Percentiles rank a stretch among this genome's conserved stretches.
These are phyloP conservation scores for Vigna mungo DNA, from an alignment of 306 rosid genomes.

Conservation along the genomic window DNA sequence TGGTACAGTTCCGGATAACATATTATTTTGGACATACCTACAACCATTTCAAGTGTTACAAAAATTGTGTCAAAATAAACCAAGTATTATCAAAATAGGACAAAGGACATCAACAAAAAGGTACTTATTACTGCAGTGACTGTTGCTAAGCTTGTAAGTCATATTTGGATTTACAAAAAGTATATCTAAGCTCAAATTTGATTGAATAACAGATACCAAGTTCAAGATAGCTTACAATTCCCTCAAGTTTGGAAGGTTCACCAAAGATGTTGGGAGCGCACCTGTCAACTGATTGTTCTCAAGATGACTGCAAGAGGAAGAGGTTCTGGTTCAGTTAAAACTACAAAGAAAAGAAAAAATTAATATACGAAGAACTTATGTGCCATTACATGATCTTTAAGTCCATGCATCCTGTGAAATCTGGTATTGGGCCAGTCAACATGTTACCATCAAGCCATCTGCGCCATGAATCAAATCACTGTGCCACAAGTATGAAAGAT, in stretches of 20 bases:
- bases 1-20: constrained; percentile 80
- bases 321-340: constrained; percentile 45
- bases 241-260: constrained; percentile 78
- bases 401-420: constrained; percentile 77
- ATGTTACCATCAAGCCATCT: constrained; percentile 60
- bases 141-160: constrained; percentile 17
- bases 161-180: constrained; percentile 24
- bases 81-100: constrained; percentile 11
- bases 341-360: background rate
- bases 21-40: constrained; percentile 90
- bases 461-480: constrained; percentile 38
- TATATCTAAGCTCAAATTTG: constrained; percentile 3
- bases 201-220: constrained; percentile 27
- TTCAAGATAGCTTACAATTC: constrained; percentile 78
- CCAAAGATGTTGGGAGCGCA: constrained; percentile 68
- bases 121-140: background rate
- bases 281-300: constrained; percentile 86
- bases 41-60: constrained; percentile 46
- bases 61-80: constrained; percentile 28
- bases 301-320: constrained; percentile 74
- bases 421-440: constrained; percentile 80
- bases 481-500: constrained; percentile 35
- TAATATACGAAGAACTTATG: constrained; percentile 32
- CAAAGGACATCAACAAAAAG: background rate
- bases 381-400: constrained; percentile 82